Conservation (phyloP, 176 grass and related monocot genomes). For the Eleusine coracana region DNA sequence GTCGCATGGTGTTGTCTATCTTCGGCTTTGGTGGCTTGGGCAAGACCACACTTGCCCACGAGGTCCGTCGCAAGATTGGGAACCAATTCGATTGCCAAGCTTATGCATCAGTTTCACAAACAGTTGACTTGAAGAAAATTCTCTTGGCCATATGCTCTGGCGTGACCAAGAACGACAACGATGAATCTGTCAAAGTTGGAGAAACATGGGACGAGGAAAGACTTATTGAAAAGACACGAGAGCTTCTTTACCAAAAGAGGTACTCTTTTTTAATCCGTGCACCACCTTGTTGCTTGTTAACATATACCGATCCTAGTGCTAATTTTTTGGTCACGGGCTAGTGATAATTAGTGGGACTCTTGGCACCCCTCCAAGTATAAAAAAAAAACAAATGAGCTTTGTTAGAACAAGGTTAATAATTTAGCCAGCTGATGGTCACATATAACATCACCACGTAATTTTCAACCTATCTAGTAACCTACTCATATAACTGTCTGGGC, state of each 20-base stretch:
- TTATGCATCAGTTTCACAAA: neutral
- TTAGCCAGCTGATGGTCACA: too few species aligned
- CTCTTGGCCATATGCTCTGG: neutral
- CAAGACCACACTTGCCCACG: neutral
- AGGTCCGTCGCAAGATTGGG: neutral
- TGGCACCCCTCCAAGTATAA: too few species aligned
- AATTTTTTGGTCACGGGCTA: too few species aligned
- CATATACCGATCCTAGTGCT: too few species aligned
- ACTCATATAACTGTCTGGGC: too few species aligned
- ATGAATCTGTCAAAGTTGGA: neutral
- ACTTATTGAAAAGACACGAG: neutral
- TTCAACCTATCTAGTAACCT: too few species aligned
- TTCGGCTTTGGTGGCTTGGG: neutral
- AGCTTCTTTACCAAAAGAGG: neutral
- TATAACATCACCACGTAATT: too few species aligned
- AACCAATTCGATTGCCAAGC: neutral
- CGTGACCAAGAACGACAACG: neutral
- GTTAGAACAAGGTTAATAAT: too few species aligned
- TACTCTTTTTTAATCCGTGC: neutral
- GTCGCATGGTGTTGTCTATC: too few species aligned
- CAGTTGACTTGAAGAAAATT: neutral
- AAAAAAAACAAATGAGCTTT: too few species aligned
- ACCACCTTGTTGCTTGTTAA: too few species aligned
- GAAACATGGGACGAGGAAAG: neutral
- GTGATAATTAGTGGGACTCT: too few species aligned